phyloP scores from a whole-genome alignment of 2,329 filamentous ascomycete species.

The Fusarium staphyleae region DNA sequence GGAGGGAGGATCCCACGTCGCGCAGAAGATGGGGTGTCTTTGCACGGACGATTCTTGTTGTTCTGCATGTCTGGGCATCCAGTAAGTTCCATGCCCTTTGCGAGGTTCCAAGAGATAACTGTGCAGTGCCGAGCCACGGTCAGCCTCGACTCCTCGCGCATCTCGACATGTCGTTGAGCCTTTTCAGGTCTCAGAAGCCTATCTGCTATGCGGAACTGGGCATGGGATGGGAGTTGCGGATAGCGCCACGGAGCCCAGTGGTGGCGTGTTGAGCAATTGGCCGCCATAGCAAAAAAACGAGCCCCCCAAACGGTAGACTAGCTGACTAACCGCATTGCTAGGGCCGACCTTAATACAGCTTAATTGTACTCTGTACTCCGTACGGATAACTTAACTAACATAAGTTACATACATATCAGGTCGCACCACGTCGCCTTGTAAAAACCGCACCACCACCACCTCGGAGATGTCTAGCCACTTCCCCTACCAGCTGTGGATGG shows the following conservation, averaged over 20 bases:
- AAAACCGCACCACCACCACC: constrained; percentile 16
- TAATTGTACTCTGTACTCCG: too few relatives aligned
- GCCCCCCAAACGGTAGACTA: not conserved
- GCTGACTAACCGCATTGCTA: constrained; percentile 21
- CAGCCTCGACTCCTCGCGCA: constrained; percentile 2
- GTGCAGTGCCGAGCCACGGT: constrained; percentile 14
- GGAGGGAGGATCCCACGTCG: not conserved
- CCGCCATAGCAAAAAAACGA: not conserved
- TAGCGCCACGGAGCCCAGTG: constrained; percentile 3
- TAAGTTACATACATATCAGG: too few relatives aligned
- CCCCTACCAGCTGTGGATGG: not conserved
- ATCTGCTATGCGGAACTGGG: not conserved
- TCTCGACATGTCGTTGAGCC: constrained; percentile 4
- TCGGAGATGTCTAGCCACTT: not conserved
- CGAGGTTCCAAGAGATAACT: constrained; percentile 28
- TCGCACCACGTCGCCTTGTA: constrained; percentile 10
- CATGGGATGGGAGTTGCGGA: not conserved
- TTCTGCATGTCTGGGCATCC: constrained; percentile 28
- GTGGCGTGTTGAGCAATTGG: constrained; percentile 13
- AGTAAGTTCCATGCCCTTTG: constrained; percentile 5
- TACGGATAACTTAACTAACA: too few relatives aligned
- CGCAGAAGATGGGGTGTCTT: constrained; percentile 13
- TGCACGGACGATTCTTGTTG: constrained; percentile 21
- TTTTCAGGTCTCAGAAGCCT: not conserved
- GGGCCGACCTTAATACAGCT: constrained; percentile 10